phyloP scores from a whole-genome alignment of 352 stramenopile species.

The Phytopythium sindhum region DNA sequence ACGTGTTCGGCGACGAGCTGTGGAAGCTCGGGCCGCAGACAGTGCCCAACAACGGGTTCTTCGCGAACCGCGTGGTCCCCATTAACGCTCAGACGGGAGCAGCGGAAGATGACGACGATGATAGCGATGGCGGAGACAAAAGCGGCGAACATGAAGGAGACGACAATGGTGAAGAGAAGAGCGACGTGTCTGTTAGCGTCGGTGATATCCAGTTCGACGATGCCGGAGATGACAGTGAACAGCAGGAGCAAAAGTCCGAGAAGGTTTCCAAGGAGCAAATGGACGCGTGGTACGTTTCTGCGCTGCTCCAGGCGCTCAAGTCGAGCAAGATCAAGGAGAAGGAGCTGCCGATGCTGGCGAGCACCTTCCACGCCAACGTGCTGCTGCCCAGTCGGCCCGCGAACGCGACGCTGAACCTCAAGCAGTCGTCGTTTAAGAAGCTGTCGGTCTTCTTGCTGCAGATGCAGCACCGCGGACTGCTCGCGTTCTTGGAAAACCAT shows the following conservation, averaged over 20 bases:
- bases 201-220: conserved; percentile 25
- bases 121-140: conserved; percentile 7
- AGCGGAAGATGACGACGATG: conserved; percentile 10
- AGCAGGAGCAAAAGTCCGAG: conserved; percentile 7
- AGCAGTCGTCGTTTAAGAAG: conserved; percentile 83
- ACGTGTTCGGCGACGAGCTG: conserved; percentile 70
- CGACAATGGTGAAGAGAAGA: conserved; percentile 5
- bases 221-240: conserved; percentile 25
- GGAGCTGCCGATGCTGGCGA: conserved; percentile 76
- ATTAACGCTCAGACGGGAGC: conserved; percentile 11
- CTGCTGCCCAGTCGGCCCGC: conserved; percentile 60
- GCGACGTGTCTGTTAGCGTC: conserved; percentile 26
- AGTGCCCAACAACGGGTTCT: conserved; percentile 64
- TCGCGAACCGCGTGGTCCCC: conserved; percentile 33
- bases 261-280: conserved; percentile 61
- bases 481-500: conserved; percentile 61
- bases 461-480: conserved; percentile 54
- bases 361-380: conserved; percentile 65
- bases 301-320: conserved; percentile 65
- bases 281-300: conserved; percentile 61
- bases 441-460: conserved; percentile 65
- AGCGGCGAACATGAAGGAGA: conserved; percentile 4
- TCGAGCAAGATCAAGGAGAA: conserved; percentile 58
- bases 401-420: conserved; percentile 60
- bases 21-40: conserved; percentile 72